A percentile compares a stretch with the other conserved stretches of the same genome.
These are phyloP conservation scores for Plasmodium berghei DNA, from an alignment of 169 alveolate genomes.

Conservation along the genomic window DNA sequence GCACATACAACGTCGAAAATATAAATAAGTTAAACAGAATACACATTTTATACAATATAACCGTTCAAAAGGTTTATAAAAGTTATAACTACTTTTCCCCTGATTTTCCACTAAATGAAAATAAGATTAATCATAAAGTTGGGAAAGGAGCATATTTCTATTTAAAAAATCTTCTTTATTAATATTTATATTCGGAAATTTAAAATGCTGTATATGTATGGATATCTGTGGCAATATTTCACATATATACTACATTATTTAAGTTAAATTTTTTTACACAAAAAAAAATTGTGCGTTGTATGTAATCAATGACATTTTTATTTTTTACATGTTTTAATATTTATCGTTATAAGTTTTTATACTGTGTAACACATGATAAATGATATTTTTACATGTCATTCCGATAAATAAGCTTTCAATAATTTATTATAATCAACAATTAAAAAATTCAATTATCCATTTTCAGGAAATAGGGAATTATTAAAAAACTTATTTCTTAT, in stretches of 20 bases:
- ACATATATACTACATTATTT: not conserved
- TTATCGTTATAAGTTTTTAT: not conserved
- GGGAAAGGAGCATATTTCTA: constrained; percentile 74
- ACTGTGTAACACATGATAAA: no score
- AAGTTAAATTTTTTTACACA: not conserved
- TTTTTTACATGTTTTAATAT: not conserved
- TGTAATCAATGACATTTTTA: not conserved
- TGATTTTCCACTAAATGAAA: constrained; percentile 29
- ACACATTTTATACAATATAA: constrained; percentile 64
- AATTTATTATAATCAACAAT: constrained; percentile 1
- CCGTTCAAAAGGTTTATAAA: constrained; percentile 58
- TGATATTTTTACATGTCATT: not conserved
- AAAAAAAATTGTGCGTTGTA: not conserved
- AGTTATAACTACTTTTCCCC: constrained; percentile 71
- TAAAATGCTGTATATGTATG: not conserved
- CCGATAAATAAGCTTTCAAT: constrained; percentile 1
- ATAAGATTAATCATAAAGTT: constrained; percentile 42
- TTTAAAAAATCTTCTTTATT: constrained; percentile 46
- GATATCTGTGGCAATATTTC: not conserved
- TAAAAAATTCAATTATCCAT: not conserved
- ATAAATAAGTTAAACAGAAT: constrained; percentile 49
- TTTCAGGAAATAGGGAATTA: not conserved
- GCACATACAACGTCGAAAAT: constrained; percentile 6
- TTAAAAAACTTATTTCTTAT: no score
- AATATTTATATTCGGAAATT: not conserved